phyloP scores from a whole-genome alignment of 306 rosid species.

The Prunus fruticosa region DNA sequence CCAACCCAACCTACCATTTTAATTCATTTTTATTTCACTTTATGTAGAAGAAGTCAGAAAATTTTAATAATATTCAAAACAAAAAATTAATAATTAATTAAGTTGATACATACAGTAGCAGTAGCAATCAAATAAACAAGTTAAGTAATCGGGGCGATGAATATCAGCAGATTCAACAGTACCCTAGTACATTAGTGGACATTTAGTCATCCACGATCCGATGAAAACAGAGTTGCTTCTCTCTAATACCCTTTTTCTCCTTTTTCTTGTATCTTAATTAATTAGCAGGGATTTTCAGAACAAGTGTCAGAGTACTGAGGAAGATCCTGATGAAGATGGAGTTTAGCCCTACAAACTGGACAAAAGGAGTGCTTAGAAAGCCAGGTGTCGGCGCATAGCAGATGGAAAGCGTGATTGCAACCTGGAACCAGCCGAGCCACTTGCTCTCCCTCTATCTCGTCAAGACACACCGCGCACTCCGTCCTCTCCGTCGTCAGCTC shows the following conservation, averaged over 20 bases:
- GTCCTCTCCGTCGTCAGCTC: conserved; percentile 43
- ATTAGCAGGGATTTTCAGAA: conserved; percentile 44
- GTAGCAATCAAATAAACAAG: not conserved
- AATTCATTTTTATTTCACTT: no score
- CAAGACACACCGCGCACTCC: conserved; percentile 77
- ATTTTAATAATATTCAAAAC: no score
- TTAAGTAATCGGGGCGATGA: not conserved
- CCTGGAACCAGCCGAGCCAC: conserved; percentile 65
- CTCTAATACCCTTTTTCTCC: no score
- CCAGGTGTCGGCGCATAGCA: conserved; percentile 71
- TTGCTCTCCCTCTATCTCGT: conserved; percentile 59
- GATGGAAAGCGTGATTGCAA: conserved; percentile 73
- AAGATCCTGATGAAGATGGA: conserved; percentile 28
- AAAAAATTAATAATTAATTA: no score
- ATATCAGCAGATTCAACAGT: not conserved
- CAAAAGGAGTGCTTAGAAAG: conserved; percentile 59
- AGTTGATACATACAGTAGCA: not conserved
- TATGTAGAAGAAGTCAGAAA: no score
- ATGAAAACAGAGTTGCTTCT: not conserved
- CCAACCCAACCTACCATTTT: no score
- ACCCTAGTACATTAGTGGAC: not conserved
- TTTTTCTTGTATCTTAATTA: not conserved
- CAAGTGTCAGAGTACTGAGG: conserved; percentile 13
- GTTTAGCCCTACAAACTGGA: conserved; percentile 61
- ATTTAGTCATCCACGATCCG: not conserved